These are phyloP conservation scores for Phytopythium boreale DNA, from an alignment of 352 stramenopile species.

Conservation along the genomic window DNA sequence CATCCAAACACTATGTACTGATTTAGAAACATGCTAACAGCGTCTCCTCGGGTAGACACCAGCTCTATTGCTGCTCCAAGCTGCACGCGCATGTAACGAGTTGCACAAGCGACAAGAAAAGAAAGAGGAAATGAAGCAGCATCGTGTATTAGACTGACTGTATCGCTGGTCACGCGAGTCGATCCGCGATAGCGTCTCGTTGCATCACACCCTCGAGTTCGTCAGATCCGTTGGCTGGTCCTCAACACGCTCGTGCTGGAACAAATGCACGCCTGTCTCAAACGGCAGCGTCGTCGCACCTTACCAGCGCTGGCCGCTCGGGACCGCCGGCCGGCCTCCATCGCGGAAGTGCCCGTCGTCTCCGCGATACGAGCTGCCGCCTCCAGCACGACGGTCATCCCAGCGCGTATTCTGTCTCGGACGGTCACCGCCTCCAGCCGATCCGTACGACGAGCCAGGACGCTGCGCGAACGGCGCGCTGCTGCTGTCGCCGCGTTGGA, in stretches of 20 bases:
- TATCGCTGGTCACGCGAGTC: too few relatives aligned
- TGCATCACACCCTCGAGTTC: too few relatives aligned
- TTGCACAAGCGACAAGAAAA: too few relatives aligned
- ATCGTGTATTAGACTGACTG: not conserved
- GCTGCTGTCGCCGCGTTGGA: constrained; percentile 40
- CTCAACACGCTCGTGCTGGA: not conserved
- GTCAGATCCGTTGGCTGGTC: too few relatives aligned
- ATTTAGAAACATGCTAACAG: too few relatives aligned
- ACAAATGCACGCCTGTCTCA: not conserved
- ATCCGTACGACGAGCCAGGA: constrained; percentile 26
- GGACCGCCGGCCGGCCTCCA: not conserved
- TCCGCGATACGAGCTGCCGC: constrained; percentile 13
- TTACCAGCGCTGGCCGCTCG: constrained; percentile 5
- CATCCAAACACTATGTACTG: too few relatives aligned
- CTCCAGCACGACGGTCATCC: constrained; percentile 56
- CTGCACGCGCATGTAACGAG: too few relatives aligned
- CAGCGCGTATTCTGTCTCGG: constrained; percentile 63
- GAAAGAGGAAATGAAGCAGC: not conserved
- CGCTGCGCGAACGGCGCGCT: constrained; percentile 66
- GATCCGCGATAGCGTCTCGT: too few relatives aligned
- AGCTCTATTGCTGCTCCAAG: too few relatives aligned
- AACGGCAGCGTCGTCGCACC: not conserved
- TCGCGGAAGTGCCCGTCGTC: constrained; percentile 2
- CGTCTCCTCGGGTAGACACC: too few relatives aligned
- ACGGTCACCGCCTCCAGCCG: constrained; percentile 37